Conservation (phyloP, 1,284 basidiomycete genomes). For the Limonomyces culmigenus region DNA sequence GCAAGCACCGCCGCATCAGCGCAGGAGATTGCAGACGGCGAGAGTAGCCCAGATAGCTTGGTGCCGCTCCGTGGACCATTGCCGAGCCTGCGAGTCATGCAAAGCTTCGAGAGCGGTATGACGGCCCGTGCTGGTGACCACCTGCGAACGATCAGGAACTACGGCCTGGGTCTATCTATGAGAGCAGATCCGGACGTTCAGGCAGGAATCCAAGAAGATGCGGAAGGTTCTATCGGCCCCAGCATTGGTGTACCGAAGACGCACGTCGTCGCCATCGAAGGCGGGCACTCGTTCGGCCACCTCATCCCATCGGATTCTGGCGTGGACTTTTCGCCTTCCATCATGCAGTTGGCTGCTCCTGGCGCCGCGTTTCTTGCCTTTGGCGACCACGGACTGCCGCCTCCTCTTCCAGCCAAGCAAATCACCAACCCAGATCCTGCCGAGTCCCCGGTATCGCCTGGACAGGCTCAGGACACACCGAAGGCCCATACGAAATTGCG, state of each 20-base stretch:
- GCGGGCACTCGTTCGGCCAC: too few species aligned
- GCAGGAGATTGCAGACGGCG: neutral
- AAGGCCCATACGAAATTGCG: constrained; percentile 7
- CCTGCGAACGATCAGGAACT: neutral
- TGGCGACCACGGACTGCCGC: neutral
- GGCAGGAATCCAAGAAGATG: too few species aligned
- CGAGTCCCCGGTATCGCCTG: constrained; percentile 5
- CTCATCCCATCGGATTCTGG: too few species aligned
- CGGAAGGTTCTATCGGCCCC: too few species aligned
- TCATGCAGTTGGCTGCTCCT: too few species aligned
- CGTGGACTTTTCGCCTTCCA: too few species aligned
- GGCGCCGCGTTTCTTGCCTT: neutral
- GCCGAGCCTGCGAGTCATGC: constrained; percentile 53
- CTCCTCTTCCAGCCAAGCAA: neutral
- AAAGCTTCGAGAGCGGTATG: constrained; percentile 63
- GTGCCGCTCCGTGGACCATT: constrained; percentile 21
- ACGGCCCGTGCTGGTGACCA: constrained; percentile 38
- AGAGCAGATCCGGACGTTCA: too few species aligned
- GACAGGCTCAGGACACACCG: neutral
- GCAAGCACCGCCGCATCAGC: neutral
- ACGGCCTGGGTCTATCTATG: neutral
- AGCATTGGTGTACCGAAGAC: too few species aligned
- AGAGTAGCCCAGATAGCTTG: constrained; percentile 12
- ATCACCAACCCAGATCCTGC: neutral
- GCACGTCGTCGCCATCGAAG: too few species aligned